These are phyloP conservation scores for Potentilla sterilis DNA, from an alignment of 306 rosid species.

Conservation along the genomic window DNA sequence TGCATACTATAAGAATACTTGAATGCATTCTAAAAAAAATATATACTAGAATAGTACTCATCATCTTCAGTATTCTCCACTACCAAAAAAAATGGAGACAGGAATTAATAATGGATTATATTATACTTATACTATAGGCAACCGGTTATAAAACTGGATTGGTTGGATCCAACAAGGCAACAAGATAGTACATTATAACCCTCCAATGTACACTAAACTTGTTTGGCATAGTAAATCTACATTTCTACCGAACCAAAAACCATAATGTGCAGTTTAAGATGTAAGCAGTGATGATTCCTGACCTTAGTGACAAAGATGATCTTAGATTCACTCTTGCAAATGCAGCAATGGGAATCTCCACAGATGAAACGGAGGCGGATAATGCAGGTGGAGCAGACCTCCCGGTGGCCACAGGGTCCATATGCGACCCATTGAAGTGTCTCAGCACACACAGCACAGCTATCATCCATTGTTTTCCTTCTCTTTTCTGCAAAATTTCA, in stretches of 20 bases:
- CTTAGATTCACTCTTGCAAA: slow-evolving; percentile 35
- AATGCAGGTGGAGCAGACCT: slow-evolving; percentile 45
- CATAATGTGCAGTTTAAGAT: not conserved
- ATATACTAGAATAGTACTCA: not conserved
- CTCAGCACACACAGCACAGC: slow-evolving; percentile 40
- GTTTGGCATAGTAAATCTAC: not conserved
- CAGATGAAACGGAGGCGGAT: slow-evolving; percentile 38
- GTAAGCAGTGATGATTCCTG: not conserved
- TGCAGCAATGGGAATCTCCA: slow-evolving; percentile 32
- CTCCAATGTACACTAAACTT: not conserved
- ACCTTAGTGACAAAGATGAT: slow-evolving; percentile 38
- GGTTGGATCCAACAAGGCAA: not conserved
- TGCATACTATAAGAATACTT: not conserved
- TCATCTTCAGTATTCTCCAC: not conserved
- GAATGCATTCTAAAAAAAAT: too few species aligned
- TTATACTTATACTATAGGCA: not conserved
- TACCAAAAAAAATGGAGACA: not conserved
- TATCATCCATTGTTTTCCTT: slow-evolving; percentile 30
- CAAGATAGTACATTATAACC: not conserved
- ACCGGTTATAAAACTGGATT: not conserved
- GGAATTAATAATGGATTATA: not conserved
- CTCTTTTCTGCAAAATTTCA: slow-evolving; percentile 10
- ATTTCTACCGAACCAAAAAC: not conserved
- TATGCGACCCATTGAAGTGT: slow-evolving; percentile 40
- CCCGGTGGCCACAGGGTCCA: slow-evolving; percentile 37